These are phyloP conservation scores for Coniochaeta pulveracea DNA, from an alignment of 2,329 filamentous ascomycete species.

Conservation along the genomic window DNA sequence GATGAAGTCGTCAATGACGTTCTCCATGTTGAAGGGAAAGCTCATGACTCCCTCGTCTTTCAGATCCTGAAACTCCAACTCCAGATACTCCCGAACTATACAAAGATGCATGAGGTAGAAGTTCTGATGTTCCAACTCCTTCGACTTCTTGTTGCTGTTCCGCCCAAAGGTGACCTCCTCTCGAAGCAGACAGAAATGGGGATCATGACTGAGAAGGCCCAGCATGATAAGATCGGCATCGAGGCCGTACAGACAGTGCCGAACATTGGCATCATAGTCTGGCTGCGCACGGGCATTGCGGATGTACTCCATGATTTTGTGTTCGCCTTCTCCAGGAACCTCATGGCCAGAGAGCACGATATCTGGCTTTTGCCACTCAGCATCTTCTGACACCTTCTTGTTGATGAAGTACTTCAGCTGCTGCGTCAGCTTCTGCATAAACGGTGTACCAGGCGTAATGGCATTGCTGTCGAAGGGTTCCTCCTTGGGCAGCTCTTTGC, in stretches of 20 bases:
- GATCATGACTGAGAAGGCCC: constrained; percentile 91
- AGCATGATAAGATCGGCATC: constrained; percentile 99
- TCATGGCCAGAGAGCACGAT: constrained; percentile 95
- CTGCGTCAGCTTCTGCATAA: constrained; percentile 91
- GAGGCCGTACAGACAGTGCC: constrained; percentile 93
- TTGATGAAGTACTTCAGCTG: constrained; percentile 98
- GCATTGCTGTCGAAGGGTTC: constrained; percentile 98
- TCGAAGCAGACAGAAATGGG: constrained; percentile 91
- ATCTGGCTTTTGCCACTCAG: constrained; percentile 94
- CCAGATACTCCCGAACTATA: constrained; percentile 93
- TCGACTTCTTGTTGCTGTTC: constrained; percentile 76
- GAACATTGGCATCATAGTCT: constrained; percentile 82
- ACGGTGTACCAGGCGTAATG: constrained; percentile 87
- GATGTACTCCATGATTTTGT: constrained; percentile 99
- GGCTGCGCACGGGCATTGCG: constrained; percentile 93
- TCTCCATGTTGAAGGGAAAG: constrained; percentile 86
- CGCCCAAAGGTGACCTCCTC: constrained; percentile 97
- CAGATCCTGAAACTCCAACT: constrained; percentile 92
- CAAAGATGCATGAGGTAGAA: constrained; percentile 96
- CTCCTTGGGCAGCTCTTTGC: constrained; percentile 87
- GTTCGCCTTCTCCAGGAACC: constrained; percentile 94
- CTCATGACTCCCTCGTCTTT: constrained; percentile 59
- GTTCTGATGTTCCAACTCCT: constrained; percentile 96
- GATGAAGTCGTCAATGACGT: constrained; percentile 97
- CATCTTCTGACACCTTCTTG: constrained; percentile 95